A percentile compares a stretch with the other conserved stretches of the same genome.
phyloP scores from a whole-genome alignment of 78 protist genomes.

The Diacronema lutheri region DNA sequence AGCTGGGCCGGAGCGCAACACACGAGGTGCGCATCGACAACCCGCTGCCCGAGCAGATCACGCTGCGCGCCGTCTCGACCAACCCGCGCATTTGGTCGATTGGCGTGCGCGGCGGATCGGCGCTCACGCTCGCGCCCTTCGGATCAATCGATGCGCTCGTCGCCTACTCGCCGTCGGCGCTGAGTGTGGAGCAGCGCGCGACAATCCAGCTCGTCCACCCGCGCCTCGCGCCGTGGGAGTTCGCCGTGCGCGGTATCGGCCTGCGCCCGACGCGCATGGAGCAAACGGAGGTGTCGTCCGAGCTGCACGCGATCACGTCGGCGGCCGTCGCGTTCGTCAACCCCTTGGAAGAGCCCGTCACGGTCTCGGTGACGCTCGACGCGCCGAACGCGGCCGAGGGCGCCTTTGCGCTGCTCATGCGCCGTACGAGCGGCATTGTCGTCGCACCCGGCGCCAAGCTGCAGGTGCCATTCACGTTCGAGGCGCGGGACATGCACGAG shows the following conservation, averaged over 20 bases:
- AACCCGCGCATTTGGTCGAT: background rate
- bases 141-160: background rate
- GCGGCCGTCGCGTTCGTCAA: background rate
- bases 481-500: background rate
- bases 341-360: constrained; percentile 4
- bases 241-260: background rate
- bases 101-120: background rate
- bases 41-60: background rate
- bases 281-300: background rate
- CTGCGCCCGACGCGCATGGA: background rate
- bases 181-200: background rate
- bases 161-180: constrained; percentile 6
- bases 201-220: background rate
- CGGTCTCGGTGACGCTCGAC: background rate
- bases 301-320: background rate
- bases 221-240: background rate
- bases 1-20: background rate
- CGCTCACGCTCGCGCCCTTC: background rate
- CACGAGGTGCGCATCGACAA: background rate
- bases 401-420: background rate
- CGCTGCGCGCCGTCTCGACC: background rate
- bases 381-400: background rate
- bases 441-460: background rate
- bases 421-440: background rate
- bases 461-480: constrained; percentile 6